Base-by-base conservation (phyloP, 2,329 filamentous ascomycete genomes). In the Zymoseptoria crescenta region DNA sequence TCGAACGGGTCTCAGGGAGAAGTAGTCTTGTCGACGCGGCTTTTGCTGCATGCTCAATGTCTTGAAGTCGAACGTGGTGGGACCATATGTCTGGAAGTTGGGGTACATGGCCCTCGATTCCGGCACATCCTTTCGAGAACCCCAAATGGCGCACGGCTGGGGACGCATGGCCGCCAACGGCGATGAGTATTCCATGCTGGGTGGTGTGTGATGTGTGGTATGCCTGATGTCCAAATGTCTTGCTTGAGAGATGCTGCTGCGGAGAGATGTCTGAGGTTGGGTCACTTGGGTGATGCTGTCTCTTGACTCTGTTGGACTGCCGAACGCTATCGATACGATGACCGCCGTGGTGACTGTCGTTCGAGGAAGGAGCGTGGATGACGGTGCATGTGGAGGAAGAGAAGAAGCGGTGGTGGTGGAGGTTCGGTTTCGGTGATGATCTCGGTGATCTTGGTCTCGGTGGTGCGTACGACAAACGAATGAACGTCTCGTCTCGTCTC, bases 121-220 rank as follows among this genome's bases (percentile, higher is more conserved):
- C 9, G 81, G 76, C 61, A 81, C 73, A 68, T 86, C 82, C 61
- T 66, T 70, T 28, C 79, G 74, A 67, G 78, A 75, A 72, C 81
- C 83, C 83, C 92, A 84, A 70, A 81, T 74, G 67, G 84, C 79
- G 75, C 82, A 77, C 76, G 83, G 81, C 51, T 81, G 80, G 59
- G 87, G 90, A 79, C 91, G 91, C 87, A 97, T 89, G 59, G 93
- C 91, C 75, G 93, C 93, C 72, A 97, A 79, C 52, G 94, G 94
- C 69, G 94, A 97, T 51, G 93, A 96, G 65, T 89, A 87, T 77
- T 96, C 91, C 91, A 97, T 96, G 71, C 54, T 71, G 65, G 56
- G 53, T 56, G 60, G 57, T 66, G 61, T 58, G 10, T 48, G 64
- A 61, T 59, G 56, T 55, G 51, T 21, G 41, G 41, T 51, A 21